Base-by-base conservation (phyloP, 148 eudicot species). In the Rhododendron williamsianum region DNA sequence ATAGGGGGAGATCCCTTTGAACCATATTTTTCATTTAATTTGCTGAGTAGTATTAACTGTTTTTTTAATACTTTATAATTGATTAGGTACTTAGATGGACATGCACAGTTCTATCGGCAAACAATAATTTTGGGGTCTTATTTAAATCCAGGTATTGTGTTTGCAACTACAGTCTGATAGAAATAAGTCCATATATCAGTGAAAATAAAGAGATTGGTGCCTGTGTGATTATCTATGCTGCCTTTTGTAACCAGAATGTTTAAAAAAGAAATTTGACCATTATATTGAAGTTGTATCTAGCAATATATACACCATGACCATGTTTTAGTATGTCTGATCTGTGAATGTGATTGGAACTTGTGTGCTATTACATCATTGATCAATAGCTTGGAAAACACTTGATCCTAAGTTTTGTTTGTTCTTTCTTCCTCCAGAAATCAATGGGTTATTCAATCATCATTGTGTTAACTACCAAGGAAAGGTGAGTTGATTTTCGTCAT, bases 381-480 rank as follows among this genome's bases (percentile, higher is more conserved):
- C 33, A 45, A 58, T 45, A 25, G 7, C 43, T 48, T 79, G 49
- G 52, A 21, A 60, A 82, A 48, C 56, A 30, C 41, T 45, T 49
- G 19, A 83, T 38, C 30, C 54, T 83, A 77, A 87, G 18, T 52
- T 83, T 16, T 38, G 48, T n/a, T 54, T 87, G 19, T 78, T 51
- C 74, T 51, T 81, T 84, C 65, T 87, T 82, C 35, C 82, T 90
- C 89, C 98, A 97, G 99, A 97, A 82, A 91, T 97, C 85, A 94
- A 92, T 84, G 91, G 95, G 33, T 84, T 93, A 85, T 97, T 93
- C 89, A 95, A 94, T 89, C 94, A 87, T 54, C 94, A 94, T 69
- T 95, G 99, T 83, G 87, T 91, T 58, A 97, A 95, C 90, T 93
- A 92, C 85, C 88, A 89, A 86, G 99, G 99, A 78, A 97, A 95